Percentiles rank a stretch among this genome's conserved stretches.
These are phyloP conservation scores for Prillingera fragicola DNA, from an alignment of 1,284 basidiomycete species.

Conservation along the genomic window DNA sequence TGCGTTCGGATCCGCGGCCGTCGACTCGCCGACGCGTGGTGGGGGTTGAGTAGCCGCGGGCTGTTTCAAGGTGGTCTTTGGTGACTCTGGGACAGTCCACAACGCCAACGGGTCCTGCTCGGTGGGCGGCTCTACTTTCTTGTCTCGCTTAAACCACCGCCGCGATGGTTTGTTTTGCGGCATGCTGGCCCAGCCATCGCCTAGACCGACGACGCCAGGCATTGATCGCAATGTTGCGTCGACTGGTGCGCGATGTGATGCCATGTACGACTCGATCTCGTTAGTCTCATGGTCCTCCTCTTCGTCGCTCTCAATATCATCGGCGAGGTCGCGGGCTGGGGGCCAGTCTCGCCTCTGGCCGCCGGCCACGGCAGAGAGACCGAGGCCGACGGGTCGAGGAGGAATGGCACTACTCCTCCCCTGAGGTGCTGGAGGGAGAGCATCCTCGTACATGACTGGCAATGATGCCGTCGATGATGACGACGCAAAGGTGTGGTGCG, in stretches of 20 bases:
- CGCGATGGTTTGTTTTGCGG: constrained; percentile 2
- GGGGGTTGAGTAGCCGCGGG: not conserved
- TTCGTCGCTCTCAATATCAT: constrained; percentile 4
- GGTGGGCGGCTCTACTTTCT: constrained; percentile 1
- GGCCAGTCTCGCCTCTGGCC: constrained; percentile 1
- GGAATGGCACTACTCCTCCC: not conserved
- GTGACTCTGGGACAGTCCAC: constrained; percentile 3
- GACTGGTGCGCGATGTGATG: constrained; percentile 15
- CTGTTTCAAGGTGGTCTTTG: not conserved
- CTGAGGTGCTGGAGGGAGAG: constrained; percentile 2
- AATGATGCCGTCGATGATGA: constrained; percentile 14
- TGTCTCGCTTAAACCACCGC: constrained; percentile 10
- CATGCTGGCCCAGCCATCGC: constrained; percentile 41
- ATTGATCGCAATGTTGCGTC: constrained; percentile 28
- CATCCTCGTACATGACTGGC: constrained; percentile 8
- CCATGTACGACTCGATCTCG: constrained; percentile 18
- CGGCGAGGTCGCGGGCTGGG: constrained; percentile 4
- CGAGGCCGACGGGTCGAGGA: constrained; percentile 5
- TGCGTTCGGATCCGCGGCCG: constrained; percentile 1
- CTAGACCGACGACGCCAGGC: constrained; percentile 36
- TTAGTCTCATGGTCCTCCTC: constrained; percentile 11
- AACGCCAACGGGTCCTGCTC: constrained; percentile 15
- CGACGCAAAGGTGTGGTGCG: constrained; percentile 9
- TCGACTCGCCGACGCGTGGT: no score
- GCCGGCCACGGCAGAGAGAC: constrained; percentile 1